Base-by-base conservation (phyloP, 345 rosid genomes). In the Dimocarpus longan region DNA sequence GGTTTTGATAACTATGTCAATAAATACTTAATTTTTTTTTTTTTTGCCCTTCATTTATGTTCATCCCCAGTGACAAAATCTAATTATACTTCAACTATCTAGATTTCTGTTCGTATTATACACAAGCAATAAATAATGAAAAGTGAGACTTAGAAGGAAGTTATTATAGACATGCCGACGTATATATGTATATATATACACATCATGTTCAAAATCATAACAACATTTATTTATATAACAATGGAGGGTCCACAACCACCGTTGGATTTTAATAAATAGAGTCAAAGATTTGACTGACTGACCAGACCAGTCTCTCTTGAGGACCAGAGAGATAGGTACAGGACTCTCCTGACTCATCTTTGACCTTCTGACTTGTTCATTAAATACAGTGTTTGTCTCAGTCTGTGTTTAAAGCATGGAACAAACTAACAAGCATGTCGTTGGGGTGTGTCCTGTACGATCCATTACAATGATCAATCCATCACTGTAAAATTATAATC, bases 231-330 rank as follows among this genome's bases (percentile, higher is more conserved):
- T 32, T 32, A 32, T 79, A 43, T 54, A 56, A 69, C 62, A 78
- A 76, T 19, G 77, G 80, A 70, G 87, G 94, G 86, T 72, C 95
- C 91, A 83, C 90, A 56, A 54, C 1, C 88, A 91, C 93, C 92
- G 92, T 86, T 89, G 83, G 90, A 86, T 86, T 82, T 64, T 22
- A 60, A 19, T 60, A 8, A 79, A 85, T 70, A 12, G 82, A 85
- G 86, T 76, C 87, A 70, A 84, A 65, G 52, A 52, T 67, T 86
- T 86, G 93, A 91, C 91, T 56, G 70, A 77, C 88, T 82, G 89
- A 88, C 86, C 57, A n/a, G 84, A 88, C 77, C 71, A 73, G 76
- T 50, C 13, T 50, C 56, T 5, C 13, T 50, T 2, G 56, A 50
- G 56, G 56, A 50, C 56, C 44, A 42, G 9, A 13, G 56, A 50